Conservation (phyloP, 2,329 filamentous ascomycete genomes). For the Chaetoscypha palmicola region DNA sequence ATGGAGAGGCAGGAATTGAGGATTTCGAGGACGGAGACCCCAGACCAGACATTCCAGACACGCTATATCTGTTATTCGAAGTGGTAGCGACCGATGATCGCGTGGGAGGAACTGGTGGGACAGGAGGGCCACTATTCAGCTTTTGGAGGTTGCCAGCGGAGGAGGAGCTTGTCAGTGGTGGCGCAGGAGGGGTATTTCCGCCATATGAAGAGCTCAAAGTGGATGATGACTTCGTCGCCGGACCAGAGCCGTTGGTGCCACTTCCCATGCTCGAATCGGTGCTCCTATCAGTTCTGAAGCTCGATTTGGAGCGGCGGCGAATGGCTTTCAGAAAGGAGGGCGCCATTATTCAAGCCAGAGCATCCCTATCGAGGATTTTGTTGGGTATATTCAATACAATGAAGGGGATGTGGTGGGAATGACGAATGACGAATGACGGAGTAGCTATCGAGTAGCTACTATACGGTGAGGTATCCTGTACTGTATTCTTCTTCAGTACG, state of each 20-base stretch:
- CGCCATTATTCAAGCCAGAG: conserved; percentile 37
- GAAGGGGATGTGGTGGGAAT: background rate
- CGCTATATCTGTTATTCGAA: conserved; percentile 51
- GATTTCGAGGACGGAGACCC: conserved; percentile 48
- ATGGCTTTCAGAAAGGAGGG: conserved; percentile 68
- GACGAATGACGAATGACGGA: background rate
- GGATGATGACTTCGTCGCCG: conserved; percentile 47
- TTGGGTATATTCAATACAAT: background rate
- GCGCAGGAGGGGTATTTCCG: conserved; percentile 43
- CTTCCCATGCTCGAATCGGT: conserved; percentile 55
- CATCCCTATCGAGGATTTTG: background rate
- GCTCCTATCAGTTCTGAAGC: conserved; percentile 59
- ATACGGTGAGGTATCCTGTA: background rate
- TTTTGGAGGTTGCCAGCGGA: conserved; percentile 57
- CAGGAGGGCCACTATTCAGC: conserved; percentile 40
- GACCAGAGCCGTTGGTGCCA: conserved; percentile 42
- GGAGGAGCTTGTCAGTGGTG: conserved; percentile 32
- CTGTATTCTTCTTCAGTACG: no score
- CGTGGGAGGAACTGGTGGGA: conserved; percentile 37
- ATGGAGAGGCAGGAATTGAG: conserved; percentile 62
- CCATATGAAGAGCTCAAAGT: conserved; percentile 55
- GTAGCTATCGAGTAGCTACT: background rate
- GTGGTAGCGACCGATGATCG: conserved; percentile 38
- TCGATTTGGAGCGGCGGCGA: conserved; percentile 68
- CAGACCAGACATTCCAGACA: conserved; percentile 56